Percentiles rank a stretch among this genome's conserved stretches.
Conservation (phyloP, 805 yeast species). For the Pichia eremophila region DNA sequence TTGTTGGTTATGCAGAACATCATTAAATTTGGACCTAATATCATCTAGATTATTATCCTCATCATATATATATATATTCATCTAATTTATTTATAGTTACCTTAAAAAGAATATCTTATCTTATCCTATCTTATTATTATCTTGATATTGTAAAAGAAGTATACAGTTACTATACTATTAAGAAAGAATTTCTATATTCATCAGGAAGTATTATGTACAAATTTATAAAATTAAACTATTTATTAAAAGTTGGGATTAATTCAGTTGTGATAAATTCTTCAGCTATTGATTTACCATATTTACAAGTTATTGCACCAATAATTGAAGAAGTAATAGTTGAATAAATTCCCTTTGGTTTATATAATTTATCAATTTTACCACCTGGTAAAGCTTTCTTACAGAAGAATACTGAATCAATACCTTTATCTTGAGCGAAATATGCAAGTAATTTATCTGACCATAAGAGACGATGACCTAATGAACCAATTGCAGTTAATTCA, state of each 20-base stretch:
- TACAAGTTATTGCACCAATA: slow-evolving; percentile 57
- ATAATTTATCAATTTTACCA: slow-evolving; percentile 25
- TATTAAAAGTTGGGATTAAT: slow-evolving; percentile 20
- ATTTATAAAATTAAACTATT: not conserved
- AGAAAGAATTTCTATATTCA: too few species aligned
- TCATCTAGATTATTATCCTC: too few species aligned
- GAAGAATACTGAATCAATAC: slow-evolving; percentile 47
- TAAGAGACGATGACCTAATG: slow-evolving; percentile 41
- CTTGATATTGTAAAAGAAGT: too few species aligned
- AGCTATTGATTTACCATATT: slow-evolving; percentile 53
- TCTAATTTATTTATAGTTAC: not conserved
- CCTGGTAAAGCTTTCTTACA: slow-evolving; percentile 42
- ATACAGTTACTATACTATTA: too few species aligned
- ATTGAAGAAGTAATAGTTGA: slow-evolving; percentile 35
- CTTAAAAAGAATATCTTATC: not conserved
- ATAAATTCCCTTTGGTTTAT: slow-evolving; percentile 22
- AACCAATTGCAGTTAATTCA: slow-evolving; percentile 38
- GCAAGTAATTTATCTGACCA: slow-evolving; percentile 43
- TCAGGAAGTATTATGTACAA: too few species aligned
- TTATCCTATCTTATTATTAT: too few species aligned
- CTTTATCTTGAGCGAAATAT: slow-evolving; percentile 38
- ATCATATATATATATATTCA: not conserved
- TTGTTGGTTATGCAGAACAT: slow-evolving; percentile 61
- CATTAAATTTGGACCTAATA: slow-evolving; percentile 1
- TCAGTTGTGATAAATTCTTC: slow-evolving; percentile 48